A percentile compares a stretch with the other conserved stretches of the same genome.
Conservation (phyloP, 2,329 filamentous ascomycete genomes). For the Beauveria sp. region DNA sequence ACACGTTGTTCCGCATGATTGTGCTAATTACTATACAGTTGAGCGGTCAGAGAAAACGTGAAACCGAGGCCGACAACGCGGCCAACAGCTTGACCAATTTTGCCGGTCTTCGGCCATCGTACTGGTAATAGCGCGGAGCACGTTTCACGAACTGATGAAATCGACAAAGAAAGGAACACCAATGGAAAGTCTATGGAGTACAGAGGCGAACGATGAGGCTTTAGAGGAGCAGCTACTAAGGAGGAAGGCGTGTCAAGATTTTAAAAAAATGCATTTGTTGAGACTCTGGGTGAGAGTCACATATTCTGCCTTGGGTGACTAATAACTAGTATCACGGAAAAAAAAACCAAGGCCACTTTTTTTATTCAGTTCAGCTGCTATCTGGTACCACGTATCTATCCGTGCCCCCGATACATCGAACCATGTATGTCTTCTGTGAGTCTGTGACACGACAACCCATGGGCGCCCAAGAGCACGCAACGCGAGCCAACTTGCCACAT, state of each 20-base stretch:
- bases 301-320: neutral
- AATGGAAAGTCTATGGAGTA: constrained; percentile 4
- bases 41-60: constrained; percentile 64
- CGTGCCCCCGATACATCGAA: too few relatives aligned
- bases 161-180: constrained; percentile 5
- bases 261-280: neutral
- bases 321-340: neutral
- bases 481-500: neutral
- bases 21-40: constrained; percentile 35
- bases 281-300: neutral
- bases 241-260: neutral
- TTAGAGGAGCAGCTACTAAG: too few relatives aligned
- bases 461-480: neutral
- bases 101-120: constrained; percentile 50
- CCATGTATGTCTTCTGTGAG: too few relatives aligned
- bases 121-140: constrained; percentile 40
- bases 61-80: constrained; percentile 43
- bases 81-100: constrained; percentile 45
- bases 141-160: constrained; percentile 1
- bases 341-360: neutral
- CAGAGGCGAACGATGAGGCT: neutral
- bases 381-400: too few relatives aligned
- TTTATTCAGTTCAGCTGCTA: neutral
- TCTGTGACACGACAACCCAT: too few relatives aligned
- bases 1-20: neutral